phyloP scores from a whole-genome alignment of 2,329 filamentous ascomycete genomes.

The Exophiala sideris region DNA sequence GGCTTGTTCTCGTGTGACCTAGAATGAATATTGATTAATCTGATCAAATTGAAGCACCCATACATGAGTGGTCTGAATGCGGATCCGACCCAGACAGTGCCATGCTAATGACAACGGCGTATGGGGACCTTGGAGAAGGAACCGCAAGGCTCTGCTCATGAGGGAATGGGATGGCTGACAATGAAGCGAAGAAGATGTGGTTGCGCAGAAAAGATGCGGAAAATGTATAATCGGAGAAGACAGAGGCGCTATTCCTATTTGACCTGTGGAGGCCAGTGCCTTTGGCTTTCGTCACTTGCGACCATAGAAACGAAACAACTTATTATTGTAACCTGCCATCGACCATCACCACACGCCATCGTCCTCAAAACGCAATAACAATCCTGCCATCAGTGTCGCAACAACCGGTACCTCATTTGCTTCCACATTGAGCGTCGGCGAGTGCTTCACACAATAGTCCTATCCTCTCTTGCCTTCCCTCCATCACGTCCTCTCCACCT shows the following conservation, averaged over 20 bases:
- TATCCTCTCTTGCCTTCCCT: too few species aligned
- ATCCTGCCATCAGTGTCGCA: too few species aligned
- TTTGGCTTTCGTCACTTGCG: too few species aligned
- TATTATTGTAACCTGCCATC: too few species aligned
- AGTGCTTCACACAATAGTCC: too few species aligned
- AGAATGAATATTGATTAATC: slow-evolving; percentile 17
- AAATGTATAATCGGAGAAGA: neutral
- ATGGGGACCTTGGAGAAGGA: neutral
- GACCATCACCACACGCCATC: too few species aligned
- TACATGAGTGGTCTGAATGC: neutral
- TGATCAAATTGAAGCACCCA: neutral
- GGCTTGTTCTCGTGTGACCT: slow-evolving; percentile 7
- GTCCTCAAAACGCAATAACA: too few species aligned
- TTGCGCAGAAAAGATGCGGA: neutral
- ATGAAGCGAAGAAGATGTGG: neutral
- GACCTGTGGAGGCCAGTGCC: too few species aligned
- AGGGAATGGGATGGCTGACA: neutral
- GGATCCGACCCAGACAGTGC: neutral
- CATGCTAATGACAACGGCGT: neutral
- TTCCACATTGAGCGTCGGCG: too few species aligned
- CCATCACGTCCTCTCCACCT: too few species aligned
- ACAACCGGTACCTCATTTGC: too few species aligned
- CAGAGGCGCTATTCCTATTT: neutral
- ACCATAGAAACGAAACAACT: too few species aligned
- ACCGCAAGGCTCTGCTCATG: slow-evolving; percentile 3